phyloP scores from a whole-genome alignment of 2,329 filamentous ascomycete species.

The Pseudogymnoascus sp. region DNA sequence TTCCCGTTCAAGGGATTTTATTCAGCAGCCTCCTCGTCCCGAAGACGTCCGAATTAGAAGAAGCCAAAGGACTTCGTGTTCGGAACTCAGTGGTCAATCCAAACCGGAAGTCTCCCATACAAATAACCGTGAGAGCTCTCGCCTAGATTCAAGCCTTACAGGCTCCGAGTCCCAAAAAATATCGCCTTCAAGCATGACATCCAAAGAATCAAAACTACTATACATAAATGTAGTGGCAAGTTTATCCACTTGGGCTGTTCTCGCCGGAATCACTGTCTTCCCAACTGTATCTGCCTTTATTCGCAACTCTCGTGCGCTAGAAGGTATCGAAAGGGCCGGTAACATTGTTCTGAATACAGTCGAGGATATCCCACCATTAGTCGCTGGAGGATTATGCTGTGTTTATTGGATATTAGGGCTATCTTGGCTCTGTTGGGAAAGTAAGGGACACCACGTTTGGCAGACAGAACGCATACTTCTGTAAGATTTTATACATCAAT shows the following conservation, averaged over 20 bases:
- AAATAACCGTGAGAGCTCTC: not conserved
- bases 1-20: not conserved
- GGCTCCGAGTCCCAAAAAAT: not conserved
- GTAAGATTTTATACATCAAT: conserved; percentile 10
- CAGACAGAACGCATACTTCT: conserved; percentile 24
- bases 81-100: not conserved
- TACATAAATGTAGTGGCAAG: conserved; percentile 22
- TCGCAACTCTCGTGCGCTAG: conserved; percentile 12
- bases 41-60: not conserved
- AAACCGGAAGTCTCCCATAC: not conserved
- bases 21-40: not conserved
- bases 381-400: conserved; percentile 19
- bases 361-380: conserved; percentile 22
- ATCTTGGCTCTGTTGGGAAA: not conserved
- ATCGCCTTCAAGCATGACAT: not conserved
- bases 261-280: conserved; percentile 27
- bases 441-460: conserved; percentile 24
- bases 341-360: conserved; percentile 15
- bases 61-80: not conserved
- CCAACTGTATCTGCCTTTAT: conserved; percentile 25
- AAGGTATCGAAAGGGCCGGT: conserved; percentile 13
- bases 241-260: conserved; percentile 23
- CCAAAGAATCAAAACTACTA: not conserved
- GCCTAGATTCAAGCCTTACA: not conserved
- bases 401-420: conserved; percentile 19